Percentiles rank a stretch among this genome's conserved stretches.
Conservation (phyloP, 2,329 filamentous ascomycete species). For the Tolypocladium nubicola region DNA sequence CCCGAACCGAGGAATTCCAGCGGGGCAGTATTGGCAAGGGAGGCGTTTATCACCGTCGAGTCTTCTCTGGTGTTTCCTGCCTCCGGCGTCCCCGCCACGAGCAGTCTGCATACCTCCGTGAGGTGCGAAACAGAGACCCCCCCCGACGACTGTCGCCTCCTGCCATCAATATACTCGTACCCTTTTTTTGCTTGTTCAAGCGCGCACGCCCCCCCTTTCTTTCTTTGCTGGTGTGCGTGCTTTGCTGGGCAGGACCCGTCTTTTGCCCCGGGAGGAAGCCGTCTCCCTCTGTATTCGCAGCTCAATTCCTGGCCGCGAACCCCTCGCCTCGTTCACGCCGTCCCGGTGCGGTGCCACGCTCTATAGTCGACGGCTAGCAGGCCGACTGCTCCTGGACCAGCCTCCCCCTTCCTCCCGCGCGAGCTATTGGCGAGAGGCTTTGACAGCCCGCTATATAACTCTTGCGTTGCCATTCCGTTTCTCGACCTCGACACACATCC, state of each 20-base stretch:
- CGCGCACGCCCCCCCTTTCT: neutral
- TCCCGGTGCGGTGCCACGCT: neutral
- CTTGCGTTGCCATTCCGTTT: neutral
- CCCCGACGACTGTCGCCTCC: neutral
- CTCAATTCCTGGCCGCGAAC: neutral
- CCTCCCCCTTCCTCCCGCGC: constrained; percentile 6
- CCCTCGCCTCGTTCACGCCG: neutral
- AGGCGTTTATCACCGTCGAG: neutral
- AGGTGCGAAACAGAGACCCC: neutral
- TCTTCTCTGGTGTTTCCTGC: neutral
- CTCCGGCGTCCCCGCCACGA: neutral
- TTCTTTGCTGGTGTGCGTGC: neutral
- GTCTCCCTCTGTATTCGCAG: neutral
- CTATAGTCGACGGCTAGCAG: neutral
- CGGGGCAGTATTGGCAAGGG: neutral
- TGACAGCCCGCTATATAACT: constrained; percentile 5
- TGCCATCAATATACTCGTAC: neutral
- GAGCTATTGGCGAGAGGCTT: neutral
- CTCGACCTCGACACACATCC: neutral
- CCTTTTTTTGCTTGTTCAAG: neutral
- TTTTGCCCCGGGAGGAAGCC: neutral
- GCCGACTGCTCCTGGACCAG: neutral
- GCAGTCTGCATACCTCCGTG: neutral
- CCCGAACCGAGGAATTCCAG: neutral
- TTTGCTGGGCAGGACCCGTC: neutral